Base-by-base conservation (phyloP, 116 monocot genomes). In the Papilionanthe hybrid region DNA sequence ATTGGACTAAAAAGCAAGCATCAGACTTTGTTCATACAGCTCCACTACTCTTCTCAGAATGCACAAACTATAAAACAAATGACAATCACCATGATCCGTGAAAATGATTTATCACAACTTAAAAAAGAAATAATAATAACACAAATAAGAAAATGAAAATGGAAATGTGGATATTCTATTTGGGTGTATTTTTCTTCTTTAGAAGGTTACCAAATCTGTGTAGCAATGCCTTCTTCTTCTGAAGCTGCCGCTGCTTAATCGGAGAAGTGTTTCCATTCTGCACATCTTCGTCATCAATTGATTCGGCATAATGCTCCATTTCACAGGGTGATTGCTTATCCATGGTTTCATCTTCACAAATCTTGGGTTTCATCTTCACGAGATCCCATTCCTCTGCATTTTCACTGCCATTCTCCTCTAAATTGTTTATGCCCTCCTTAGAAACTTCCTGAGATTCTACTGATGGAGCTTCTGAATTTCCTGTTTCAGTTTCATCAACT, bases 181-280 rank as follows among this genome's bases (percentile, higher is more conserved):
- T 90, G 80, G 69, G 80, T 28, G 74, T 79, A 73, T 77, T 85
- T 82, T 94, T 98, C 82, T 92, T 98, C 87, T 92, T 98, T 76
- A 94, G 88, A 0, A 98, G 79, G 86, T 87, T 94, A 42, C 97
- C 94, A 75, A 98, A 92, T 76, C 91, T 98, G 60, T 87, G 91
- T 29, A 98, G 77, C 75, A 98, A 76, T 11, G 89, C 80, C 82
- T 91, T 94, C 85, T 98, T 94, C 91, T 91, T 92, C 73, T 43
- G 73, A 44, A 73, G 44, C 48, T 86, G 79, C 63, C 78, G 75
- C 9, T 87, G 85, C 45, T 92, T 85, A 23, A 73, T 79, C 0
- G 92, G 87, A 1, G 86, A 86, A 18, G 65, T 11, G 86, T 83
- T 27, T 71, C 82, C 27, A 84, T 83, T 13, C 43, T 72, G 77